These are phyloP conservation scores for Musa balbisiana DNA, from an alignment of 202 grass and related monocot species.

Conservation along the genomic window DNA sequence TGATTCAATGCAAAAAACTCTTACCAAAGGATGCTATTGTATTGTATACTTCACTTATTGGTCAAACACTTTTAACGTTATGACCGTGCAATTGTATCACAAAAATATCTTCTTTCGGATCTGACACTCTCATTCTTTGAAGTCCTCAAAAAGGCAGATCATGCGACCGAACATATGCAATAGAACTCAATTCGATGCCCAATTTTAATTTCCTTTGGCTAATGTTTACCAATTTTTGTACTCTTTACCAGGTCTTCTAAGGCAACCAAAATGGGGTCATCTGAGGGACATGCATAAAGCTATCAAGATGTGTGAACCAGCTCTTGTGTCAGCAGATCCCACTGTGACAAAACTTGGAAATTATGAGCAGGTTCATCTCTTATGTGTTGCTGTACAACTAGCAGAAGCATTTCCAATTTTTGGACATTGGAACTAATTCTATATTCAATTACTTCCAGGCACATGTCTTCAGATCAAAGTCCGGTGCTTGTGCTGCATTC, in stretches of 20 bases:
- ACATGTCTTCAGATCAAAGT: constrained; percentile 68
- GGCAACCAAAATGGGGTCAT: constrained; percentile 95
- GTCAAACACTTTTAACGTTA: neutral
- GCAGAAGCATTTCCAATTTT: neutral
- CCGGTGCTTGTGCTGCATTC: constrained; percentile 78
- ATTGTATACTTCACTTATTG: neutral
- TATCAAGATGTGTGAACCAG: constrained; percentile 82
- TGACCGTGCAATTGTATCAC: neutral
- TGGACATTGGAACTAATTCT: neutral
- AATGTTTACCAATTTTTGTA: neutral
- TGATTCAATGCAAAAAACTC: neutral
- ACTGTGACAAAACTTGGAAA: constrained; percentile 53
- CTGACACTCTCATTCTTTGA: neutral
- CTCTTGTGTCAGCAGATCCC: constrained; percentile 53
- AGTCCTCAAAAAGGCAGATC: neutral
- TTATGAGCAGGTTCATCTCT: constrained; percentile 57
- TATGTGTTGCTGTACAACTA: neutral
- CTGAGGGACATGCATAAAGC: constrained; percentile 89
- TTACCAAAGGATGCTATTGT: neutral
- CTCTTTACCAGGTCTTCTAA: constrained; percentile 46
- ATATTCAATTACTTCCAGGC: constrained; percentile 32
- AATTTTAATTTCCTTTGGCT: neutral
- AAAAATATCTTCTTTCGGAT: neutral
- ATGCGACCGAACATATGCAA: neutral
- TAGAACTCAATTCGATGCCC: neutral